Evolutionary conservation across 768 basidiomycete genomes (phyloP), one percentile per base, ranked within the genome.

Genomic region (Pleurotus djamor): DNA sequence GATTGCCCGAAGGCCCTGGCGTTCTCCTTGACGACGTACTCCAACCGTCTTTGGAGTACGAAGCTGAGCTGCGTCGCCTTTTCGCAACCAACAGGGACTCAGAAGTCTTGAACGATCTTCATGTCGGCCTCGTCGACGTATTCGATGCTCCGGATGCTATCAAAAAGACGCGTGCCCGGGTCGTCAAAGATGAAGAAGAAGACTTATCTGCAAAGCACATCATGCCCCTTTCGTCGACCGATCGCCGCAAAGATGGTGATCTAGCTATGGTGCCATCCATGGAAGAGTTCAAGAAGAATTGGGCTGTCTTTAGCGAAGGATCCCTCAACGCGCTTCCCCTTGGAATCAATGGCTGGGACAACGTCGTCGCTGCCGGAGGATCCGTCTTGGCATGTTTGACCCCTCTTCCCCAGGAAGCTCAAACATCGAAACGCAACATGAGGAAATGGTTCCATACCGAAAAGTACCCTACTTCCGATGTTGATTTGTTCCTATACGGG

Each of bases 401-500:
- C 4, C 84, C 85, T 9, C 69, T 87, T 0, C 73, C 81, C 2
- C 79, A 80, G 6, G 68, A 68, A 10, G 74, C 76, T 34, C 82
- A 79, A 71, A 74, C 68, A 4, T 83, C 82, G 16, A 87, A 85
- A 70, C 73, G 83, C 58, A 71, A 81, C 0, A 80, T 82, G 57
- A 76, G 86, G 54, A 86, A 86, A 66, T 76, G 79, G 61, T 88
- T 79, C 62, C 86, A 88, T 60, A 73, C 72, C 10, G 72, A 66
- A 4, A 79, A 79, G 3, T 88, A 83, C 60, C 84, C 86, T 4
- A 79, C 83, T 1, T 86, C 84, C 0, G 86, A 88, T 66, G 74
- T 87, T 17, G 86, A 88, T 66, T 69, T 88, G 12, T 88, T 87
- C 65, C 70, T 88, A 47, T 86, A 81, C 73, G 85, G 84, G 1